Evolutionary conservation across 805 yeast genomes (phyloP).

Genomic region (Saccharomycopsis fibuligera): DNA sequence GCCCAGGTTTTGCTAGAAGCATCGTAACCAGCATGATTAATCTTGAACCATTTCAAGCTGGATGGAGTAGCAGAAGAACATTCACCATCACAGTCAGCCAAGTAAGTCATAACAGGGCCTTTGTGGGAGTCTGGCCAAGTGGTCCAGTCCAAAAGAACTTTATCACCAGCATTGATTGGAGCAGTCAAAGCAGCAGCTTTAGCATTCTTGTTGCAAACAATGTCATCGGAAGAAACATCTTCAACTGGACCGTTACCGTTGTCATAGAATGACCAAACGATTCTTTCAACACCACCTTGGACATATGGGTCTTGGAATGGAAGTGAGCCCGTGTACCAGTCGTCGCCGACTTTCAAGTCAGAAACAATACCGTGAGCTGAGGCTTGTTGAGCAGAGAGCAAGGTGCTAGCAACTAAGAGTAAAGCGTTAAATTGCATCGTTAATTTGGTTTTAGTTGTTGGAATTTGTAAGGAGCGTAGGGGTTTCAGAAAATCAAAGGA

Average conservation of each 20-base stretch:
- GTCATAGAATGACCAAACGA: slow-evolving; percentile 8
- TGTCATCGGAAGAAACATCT: slow-evolving; percentile 12
- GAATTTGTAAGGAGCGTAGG: too few species aligned
- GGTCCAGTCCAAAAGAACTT: slow-evolving; percentile 15
- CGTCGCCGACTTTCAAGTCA: slow-evolving; percentile 5
- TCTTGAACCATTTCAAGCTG: slow-evolving; percentile 16
- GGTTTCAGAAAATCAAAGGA: too few species aligned
- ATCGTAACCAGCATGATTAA: slow-evolving; percentile 17
- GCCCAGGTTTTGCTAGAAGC: slow-evolving; percentile 12
- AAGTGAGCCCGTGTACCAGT: background rate
- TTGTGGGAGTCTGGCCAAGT: slow-evolving; percentile 12
- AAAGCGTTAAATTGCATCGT: too few species aligned
- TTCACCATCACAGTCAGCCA: slow-evolving; percentile 14
- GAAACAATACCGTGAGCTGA: slow-evolving; percentile 2
- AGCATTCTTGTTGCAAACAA: slow-evolving; percentile 17
- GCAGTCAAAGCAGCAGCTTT: slow-evolving; percentile 9
- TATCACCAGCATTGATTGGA: slow-evolving; percentile 17
- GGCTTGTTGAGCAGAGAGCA: background rate
- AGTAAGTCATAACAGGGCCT: slow-evolving; percentile 19
- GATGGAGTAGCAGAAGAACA: background rate
- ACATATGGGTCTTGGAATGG: background rate
- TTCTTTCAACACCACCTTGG: background rate
- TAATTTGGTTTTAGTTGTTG: too few species aligned
- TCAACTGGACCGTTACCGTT: slow-evolving; percentile 15
- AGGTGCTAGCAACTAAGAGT: background rate